A percentile compares a stretch with the other conserved stretches of the same genome.
phyloP scores from a whole-genome alignment of 73 alveolate genomes.

The Tetrahymena elliotti region DNA sequence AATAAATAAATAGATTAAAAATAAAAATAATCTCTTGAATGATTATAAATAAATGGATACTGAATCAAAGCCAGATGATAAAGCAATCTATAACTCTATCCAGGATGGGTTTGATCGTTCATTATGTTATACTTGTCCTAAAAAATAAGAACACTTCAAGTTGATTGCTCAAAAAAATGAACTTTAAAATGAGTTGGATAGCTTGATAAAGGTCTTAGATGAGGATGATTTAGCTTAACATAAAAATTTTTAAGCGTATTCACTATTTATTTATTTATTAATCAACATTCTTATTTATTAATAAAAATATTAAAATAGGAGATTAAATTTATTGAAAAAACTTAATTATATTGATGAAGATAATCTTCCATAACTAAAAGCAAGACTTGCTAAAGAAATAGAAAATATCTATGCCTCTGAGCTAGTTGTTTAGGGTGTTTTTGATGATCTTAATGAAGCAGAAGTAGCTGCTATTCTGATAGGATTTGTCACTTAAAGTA shows the following conservation, averaged over 20 bases:
- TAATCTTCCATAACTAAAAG: constrained; percentile 15
- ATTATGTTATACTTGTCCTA: neutral
- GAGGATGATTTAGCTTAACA: constrained; percentile 1
- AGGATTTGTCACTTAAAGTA: constrained; percentile 12
- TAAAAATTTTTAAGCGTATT: constrained; percentile 10
- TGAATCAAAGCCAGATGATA: neutral
- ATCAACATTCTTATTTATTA: neutral
- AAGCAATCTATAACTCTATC: neutral
- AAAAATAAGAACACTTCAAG: neutral
- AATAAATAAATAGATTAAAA: neutral
- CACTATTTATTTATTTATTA: neutral
- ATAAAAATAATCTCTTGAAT: neutral
- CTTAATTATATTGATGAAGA: constrained; percentile 16
- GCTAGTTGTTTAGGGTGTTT: constrained; percentile 4
- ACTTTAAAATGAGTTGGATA: neutral
- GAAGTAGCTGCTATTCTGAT: constrained; percentile 23
- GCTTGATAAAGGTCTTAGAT: neutral
- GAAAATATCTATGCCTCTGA: constrained; percentile 23
- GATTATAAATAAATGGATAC: neutral
- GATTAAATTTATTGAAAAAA: neutral
- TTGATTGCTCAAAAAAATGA: neutral
- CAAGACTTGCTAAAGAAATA: constrained; percentile 30
- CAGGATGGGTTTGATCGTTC: neutral
- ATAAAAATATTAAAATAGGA: neutral
- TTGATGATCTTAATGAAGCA: constrained; percentile 11